Conservation (phyloP, 2,329 filamentous ascomycete species). For the Sarocladium brachiariae region DNA sequence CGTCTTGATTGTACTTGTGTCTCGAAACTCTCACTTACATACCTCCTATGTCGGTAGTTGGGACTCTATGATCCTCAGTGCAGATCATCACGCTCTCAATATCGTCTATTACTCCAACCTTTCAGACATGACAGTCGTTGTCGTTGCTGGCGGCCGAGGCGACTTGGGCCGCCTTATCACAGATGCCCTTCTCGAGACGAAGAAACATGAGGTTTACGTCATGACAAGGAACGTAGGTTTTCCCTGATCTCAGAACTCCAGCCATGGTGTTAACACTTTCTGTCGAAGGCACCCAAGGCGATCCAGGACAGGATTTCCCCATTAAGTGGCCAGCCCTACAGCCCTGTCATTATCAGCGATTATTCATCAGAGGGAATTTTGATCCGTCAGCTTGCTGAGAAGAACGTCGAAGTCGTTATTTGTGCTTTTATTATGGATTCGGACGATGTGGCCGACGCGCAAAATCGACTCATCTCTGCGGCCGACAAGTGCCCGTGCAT, state of each 20-base stretch:
- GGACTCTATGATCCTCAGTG: not conserved
- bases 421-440: constrained; percentile 25
- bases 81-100: not conserved
- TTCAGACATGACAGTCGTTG: constrained; percentile 26
- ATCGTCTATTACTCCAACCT: not conserved
- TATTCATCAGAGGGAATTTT: constrained; percentile 20
- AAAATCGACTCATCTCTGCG: constrained; percentile 26
- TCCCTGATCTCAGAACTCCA: no score
- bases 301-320: constrained; percentile 15
- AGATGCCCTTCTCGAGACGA: constrained; percentile 29
- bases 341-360: constrained; percentile 20
- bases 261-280: no score
- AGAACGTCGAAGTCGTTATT: constrained; percentile 23
- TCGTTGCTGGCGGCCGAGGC: constrained; percentile 40
- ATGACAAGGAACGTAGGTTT: constrained; percentile 36
- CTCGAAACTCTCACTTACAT: not conserved
- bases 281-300: constrained; percentile 6
- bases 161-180: constrained; percentile 38
- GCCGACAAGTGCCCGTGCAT: constrained; percentile 22
- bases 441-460: constrained; percentile 22
- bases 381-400: constrained; percentile 14
- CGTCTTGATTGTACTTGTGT: not conserved
- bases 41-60: not conserved
- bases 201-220: constrained; percentile 33
- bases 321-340: constrained; percentile 16